Evolutionary conservation across 345 rosid genomes (phyloP).

Genomic region (Bruguiera parviflora): DNA sequence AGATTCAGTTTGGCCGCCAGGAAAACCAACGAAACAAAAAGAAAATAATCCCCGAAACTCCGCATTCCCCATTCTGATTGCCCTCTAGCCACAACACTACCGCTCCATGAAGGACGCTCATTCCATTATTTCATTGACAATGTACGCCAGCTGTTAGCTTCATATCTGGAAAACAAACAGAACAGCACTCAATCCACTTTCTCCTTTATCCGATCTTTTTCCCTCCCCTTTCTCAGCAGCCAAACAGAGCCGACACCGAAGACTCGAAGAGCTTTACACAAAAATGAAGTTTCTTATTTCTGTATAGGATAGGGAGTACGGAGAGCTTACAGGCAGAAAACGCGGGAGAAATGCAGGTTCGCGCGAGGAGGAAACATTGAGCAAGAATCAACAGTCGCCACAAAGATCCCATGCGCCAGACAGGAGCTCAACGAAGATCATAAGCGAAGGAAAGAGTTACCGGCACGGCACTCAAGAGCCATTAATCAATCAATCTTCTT

Average conservation of each 20-base stretch:
- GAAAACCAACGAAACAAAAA: too few species aligned
- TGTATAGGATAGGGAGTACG: too few species aligned
- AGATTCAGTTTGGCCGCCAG: too few species aligned
- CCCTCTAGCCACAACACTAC: neutral
- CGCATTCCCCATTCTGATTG: too few species aligned
- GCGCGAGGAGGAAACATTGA: conserved; percentile 1
- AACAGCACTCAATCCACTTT: neutral
- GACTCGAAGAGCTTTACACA: neutral
- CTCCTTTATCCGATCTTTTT: neutral
- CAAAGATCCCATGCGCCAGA: conserved; percentile 24
- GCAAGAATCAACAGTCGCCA: conserved; percentile 25
- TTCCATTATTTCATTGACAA: too few species aligned
- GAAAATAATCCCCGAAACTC: too few species aligned
- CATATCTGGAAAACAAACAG: neutral
- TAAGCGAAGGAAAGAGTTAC: neutral
- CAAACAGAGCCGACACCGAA: neutral
- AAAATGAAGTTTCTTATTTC: neutral
- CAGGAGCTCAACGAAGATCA: neutral
- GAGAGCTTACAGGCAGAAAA: conserved; percentile 31
- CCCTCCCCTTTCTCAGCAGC: conserved; percentile 6
- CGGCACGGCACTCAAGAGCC: neutral
- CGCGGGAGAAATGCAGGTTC: conserved; percentile 26
- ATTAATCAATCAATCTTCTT: neutral
- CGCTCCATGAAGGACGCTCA: too few species aligned
- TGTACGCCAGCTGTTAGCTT: too few species aligned